phyloP scores from a whole-genome alignment of 2,329 filamentous ascomycete genomes.

The Metarhizium sp. region DNA sequence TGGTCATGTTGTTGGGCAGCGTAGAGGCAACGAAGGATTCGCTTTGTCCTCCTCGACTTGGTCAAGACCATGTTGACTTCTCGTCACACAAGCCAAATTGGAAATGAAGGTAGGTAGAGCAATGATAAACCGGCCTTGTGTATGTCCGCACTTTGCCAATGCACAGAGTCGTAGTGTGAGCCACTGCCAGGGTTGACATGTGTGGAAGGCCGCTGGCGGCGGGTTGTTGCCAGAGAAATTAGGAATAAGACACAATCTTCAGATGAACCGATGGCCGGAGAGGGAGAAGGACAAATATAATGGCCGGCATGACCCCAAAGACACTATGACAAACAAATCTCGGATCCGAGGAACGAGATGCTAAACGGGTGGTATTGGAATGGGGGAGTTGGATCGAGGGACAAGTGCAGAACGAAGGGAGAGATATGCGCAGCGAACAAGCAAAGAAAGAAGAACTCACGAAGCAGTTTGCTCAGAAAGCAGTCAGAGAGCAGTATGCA shows the following conservation, averaged over 20 bases:
- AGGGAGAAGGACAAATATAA: slow-evolving; percentile 5
- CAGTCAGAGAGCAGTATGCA: slow-evolving; percentile 28
- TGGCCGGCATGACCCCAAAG: slow-evolving; percentile 6
- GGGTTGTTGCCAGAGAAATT: background rate
- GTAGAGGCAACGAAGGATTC: slow-evolving; percentile 25
- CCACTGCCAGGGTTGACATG: background rate
- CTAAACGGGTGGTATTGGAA: slow-evolving; percentile 4
- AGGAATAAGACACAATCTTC: slow-evolving; percentile 1
- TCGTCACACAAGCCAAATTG: slow-evolving; percentile 1
- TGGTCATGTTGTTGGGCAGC: slow-evolving; percentile 28
- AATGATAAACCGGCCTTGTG: background rate
- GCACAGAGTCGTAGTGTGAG: background rate
- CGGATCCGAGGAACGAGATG: slow-evolving; percentile 5
- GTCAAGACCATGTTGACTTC: slow-evolving; percentile 17
- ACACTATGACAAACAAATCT: slow-evolving; percentile 7
- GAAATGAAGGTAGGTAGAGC: background rate
- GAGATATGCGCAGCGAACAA: background rate
- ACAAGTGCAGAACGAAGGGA: slow-evolving; percentile 1
- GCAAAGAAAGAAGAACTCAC: slow-evolving; percentile 18
- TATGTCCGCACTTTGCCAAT: background rate
- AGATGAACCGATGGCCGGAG: background rate
- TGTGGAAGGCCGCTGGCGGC: background rate
- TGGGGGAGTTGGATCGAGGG: background rate
- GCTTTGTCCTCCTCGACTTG: slow-evolving; percentile 20
- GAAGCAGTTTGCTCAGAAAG: slow-evolving; percentile 17